phyloP scores from a whole-genome alignment of 805 yeast species.

The Kodamaea leandrae region DNA sequence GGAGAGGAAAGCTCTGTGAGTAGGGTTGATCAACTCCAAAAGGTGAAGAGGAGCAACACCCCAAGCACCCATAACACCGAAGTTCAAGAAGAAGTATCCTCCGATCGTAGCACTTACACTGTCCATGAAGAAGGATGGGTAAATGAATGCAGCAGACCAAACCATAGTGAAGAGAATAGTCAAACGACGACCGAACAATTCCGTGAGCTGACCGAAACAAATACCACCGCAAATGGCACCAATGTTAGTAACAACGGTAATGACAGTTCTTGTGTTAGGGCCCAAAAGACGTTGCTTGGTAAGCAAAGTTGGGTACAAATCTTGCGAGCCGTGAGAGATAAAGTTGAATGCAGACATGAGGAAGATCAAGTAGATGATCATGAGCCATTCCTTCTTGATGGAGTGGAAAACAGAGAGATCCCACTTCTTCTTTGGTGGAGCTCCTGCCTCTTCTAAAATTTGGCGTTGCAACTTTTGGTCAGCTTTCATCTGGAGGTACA shows the following conservation, averaged over 20 bases:
- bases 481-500: constrained; percentile 5
- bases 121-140: constrained; percentile 39
- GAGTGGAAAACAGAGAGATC: constrained; percentile 6
- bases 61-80: constrained; percentile 72
- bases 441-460: constrained; percentile 4
- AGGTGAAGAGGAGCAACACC: constrained; percentile 68
- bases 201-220: constrained; percentile 56
- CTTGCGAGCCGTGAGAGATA: constrained; percentile 74
- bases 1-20: constrained; percentile 56
- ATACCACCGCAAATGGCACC: constrained; percentile 71
- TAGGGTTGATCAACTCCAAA: constrained; percentile 53
- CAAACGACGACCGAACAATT: constrained; percentile 59
- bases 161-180: constrained; percentile 35
- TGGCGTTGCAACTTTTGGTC: neutral
- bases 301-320: constrained; percentile 64
- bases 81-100: constrained; percentile 62
- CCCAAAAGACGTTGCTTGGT: constrained; percentile 49
- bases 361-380: constrained; percentile 30
- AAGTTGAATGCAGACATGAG: constrained; percentile 70
- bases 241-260: constrained; percentile 59
- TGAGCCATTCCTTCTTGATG: constrained; percentile 27
- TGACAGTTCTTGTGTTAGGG: constrained; percentile 51
- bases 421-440: neutral
- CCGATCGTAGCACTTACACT: constrained; percentile 40
- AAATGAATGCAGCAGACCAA: constrained; percentile 56